A percentile compares a stretch with the other conserved stretches of the same genome.
Conservation (phyloP, 805 yeast species). For the Starmerella ratchasimensis region DNA sequence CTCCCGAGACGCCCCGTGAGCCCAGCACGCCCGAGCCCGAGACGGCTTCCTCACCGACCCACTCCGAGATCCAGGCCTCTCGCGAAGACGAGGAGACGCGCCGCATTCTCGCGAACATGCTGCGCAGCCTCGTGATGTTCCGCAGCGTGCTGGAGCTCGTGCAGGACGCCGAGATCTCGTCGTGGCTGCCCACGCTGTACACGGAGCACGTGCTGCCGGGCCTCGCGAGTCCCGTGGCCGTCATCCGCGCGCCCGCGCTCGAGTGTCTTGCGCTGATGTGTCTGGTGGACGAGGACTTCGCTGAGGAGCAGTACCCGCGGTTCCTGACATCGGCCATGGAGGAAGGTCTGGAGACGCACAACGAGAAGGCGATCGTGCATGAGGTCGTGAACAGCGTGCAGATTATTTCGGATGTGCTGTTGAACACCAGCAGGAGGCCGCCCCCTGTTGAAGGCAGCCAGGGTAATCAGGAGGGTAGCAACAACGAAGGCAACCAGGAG, state of each 20-base stretch:
- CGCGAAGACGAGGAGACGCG: slow-evolving; percentile 4
- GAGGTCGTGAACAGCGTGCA: slow-evolving; percentile 3
- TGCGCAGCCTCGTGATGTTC: slow-evolving; percentile 38
- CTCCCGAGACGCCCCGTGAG: too few species aligned
- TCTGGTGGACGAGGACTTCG: slow-evolving; percentile 24
- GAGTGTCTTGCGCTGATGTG: slow-evolving; percentile 70
- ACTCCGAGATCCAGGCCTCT: slow-evolving; percentile 11
- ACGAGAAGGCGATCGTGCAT: slow-evolving; percentile 1
- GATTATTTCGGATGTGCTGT: slow-evolving; percentile 25
- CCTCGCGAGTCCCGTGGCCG: slow-evolving; percentile 42
- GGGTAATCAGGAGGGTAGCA: background rate
- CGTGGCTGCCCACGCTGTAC: slow-evolving; percentile 39
- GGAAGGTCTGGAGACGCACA: slow-evolving; percentile 19
- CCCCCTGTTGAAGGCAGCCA: background rate
- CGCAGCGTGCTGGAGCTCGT: slow-evolving; percentile 56
- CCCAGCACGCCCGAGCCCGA: too few species aligned
- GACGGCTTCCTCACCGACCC: too few species aligned
- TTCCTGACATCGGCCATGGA: background rate
- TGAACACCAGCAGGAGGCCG: slow-evolving; percentile 1
- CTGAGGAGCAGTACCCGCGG: slow-evolving; percentile 4
- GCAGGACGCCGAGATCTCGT: slow-evolving; percentile 50
- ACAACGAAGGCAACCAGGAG: background rate
- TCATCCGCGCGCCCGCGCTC: slow-evolving; percentile 51
- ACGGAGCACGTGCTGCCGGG: slow-evolving; percentile 64
- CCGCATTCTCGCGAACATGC: slow-evolving; percentile 16